These are phyloP conservation scores for Syncephalastrum contaminatum DNA, from an alignment of 371 early-diverging fungal genomes.

Conservation along the genomic window DNA sequence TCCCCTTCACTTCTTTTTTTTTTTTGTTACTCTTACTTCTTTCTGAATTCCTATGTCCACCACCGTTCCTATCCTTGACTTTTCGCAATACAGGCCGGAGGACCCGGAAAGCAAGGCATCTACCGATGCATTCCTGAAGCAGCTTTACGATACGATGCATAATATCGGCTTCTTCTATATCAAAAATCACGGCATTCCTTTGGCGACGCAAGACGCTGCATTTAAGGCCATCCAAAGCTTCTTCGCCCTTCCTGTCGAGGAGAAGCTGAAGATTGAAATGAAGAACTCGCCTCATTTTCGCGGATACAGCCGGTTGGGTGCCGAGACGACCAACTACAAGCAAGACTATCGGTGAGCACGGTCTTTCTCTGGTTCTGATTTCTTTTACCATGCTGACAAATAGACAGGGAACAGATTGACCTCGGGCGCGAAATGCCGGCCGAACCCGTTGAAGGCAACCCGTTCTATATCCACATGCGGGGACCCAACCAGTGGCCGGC, in stretches of 20 bases:
- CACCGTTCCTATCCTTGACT: constrained; percentile 27
- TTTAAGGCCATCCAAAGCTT: constrained; percentile 40
- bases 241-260: constrained; percentile 56
- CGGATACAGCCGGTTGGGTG: constrained; percentile 56
- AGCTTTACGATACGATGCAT: constrained; percentile 53
- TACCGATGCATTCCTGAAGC: constrained; percentile 36
- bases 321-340: constrained; percentile 52
- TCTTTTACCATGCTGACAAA: neutral
- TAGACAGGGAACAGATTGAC: constrained; percentile 55
- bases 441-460: constrained; percentile 27
- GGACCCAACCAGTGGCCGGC: constrained; percentile 61
- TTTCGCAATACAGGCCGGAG: constrained; percentile 22
- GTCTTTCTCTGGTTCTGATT: too few species aligned
- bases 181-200: constrained; percentile 47
- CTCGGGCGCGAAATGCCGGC: constrained; percentile 49
- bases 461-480: constrained; percentile 41
- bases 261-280: constrained; percentile 57
- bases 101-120: constrained; percentile 10
- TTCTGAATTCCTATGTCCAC: constrained; percentile 1
- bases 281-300: constrained; percentile 61
- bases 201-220: constrained; percentile 36
- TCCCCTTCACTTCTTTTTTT: neutral
- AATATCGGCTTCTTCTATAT: constrained; percentile 67
- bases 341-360: constrained; percentile 39
- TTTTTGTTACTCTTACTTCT: neutral